Conservation (phyloP, 176 grass and related monocot species). For the Aegilops umbellulata region DNA sequence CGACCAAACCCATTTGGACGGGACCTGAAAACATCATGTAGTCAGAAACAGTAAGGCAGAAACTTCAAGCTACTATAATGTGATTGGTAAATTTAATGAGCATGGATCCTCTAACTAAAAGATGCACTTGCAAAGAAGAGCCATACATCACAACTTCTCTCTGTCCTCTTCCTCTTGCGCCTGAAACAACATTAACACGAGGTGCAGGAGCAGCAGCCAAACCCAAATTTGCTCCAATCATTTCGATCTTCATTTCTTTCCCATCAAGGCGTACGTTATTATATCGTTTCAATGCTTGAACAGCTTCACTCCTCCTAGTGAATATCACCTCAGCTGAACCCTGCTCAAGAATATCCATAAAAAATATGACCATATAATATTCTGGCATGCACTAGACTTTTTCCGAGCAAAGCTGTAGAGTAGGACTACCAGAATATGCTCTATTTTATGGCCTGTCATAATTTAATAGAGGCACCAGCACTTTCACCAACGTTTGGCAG, state of each 20-base stretch:
- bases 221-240: conserved; percentile 75
- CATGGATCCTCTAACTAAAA: background rate
- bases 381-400: background rate
- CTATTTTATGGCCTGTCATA: background rate
- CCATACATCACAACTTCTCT: conserved; percentile 91
- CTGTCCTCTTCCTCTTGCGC: conserved; percentile 61
- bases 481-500: background rate
- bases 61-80: background rate
- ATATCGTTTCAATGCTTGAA: conserved; percentile 80
- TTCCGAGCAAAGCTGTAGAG: background rate
- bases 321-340: conserved; percentile 96
- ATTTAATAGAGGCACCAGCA: background rate
- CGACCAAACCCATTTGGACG: conserved; percentile 32
- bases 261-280: conserved; percentile 96
- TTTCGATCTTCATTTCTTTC: conserved; percentile 89
- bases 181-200: conserved; percentile 61
- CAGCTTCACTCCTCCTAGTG: conserved; percentile 76
- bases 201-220: conserved; percentile 38
- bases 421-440: background rate
- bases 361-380: background rate
- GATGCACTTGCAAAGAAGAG: conserved; percentile 17
- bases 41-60: background rate
- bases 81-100: background rate
- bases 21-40: conserved; percentile 44
- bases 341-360: conserved; percentile 50